phyloP scores from a whole-genome alignment of 108 stramenopile genomes.

The Skeletonema marinoi region DNA sequence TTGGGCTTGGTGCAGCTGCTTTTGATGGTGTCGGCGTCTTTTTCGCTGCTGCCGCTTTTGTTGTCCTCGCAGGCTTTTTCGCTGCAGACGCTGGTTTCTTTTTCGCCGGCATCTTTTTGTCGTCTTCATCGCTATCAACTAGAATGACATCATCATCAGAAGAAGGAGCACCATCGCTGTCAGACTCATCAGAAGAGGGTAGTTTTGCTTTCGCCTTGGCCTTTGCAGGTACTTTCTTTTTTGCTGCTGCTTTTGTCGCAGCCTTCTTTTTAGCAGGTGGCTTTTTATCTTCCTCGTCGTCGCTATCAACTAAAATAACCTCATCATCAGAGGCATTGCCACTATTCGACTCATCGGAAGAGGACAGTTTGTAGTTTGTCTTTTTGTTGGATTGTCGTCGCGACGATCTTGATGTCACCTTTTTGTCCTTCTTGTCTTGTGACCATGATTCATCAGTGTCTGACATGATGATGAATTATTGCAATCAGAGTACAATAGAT shows the following conservation, averaged over 20 bases:
- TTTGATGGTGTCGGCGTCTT: not conserved
- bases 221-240: not conserved
- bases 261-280: not conserved
- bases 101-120: not conserved
- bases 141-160: not conserved
- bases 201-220: not conserved
- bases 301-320: not conserved
- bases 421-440: not conserved
- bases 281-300: not conserved
- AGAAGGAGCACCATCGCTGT: not conserved
- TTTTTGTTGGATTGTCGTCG: conserved; percentile 2
- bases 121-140: conserved; percentile 3
- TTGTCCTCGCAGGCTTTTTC: too few species aligned
- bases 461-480: not conserved
- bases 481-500: too few species aligned
- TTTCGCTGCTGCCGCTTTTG: not conserved
- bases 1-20: not conserved
- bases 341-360: not conserved
- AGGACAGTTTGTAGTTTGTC: not conserved
- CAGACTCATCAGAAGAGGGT: not conserved
- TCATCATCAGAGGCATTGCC: not conserved
- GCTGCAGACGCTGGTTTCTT: not conserved
- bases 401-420: not conserved
- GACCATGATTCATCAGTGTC: not conserved
- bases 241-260: not conserved